Conservation (phyloP, 1,139 yeast species). For the Geotrichum fermentans region DNA sequence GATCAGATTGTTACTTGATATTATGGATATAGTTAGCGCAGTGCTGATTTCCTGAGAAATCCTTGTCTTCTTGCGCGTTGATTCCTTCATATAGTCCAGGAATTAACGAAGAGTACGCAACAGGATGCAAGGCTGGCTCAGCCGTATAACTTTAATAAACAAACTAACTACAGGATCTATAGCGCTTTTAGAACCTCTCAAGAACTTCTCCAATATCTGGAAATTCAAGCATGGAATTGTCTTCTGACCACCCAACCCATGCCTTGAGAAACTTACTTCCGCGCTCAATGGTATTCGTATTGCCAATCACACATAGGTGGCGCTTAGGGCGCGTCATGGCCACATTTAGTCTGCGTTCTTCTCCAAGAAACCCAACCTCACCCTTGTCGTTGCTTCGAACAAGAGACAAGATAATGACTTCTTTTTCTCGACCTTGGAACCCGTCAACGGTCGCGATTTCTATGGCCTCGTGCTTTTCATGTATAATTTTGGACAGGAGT, state of each 20-base stretch:
- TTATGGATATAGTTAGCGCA: too few species aligned
- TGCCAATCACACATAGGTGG: constrained; percentile 82
- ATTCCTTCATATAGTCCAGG: too few species aligned
- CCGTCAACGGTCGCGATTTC: constrained; percentile 90
- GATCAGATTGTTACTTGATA: too few species aligned
- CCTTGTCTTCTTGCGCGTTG: too few species aligned
- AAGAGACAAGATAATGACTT: constrained; percentile 70
- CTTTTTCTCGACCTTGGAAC: constrained; percentile 89
- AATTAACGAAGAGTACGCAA: background rate
- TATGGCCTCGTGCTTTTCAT: constrained; percentile 49
- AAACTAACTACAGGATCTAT: too few species aligned
- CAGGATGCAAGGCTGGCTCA: background rate
- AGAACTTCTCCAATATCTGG: constrained; percentile 44
- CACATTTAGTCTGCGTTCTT: constrained; percentile 65
- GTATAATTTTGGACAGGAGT: constrained; percentile 44
- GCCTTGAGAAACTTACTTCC: constrained; percentile 40
- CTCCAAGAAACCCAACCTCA: constrained; percentile 73
- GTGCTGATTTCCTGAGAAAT: too few species aligned
- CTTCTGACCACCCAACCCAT: constrained; percentile 74
- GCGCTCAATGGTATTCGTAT: constrained; percentile 54
- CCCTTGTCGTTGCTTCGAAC: constrained; percentile 66
- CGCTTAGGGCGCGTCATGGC: constrained; percentile 89
- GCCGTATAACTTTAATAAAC: too few species aligned
- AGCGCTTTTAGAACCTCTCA: constrained; percentile 2
- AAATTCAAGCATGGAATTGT: constrained; percentile 62